phyloP scores from a whole-genome alignment of 768 basidiomycete genomes.

The Mycena albidolilacea region DNA sequence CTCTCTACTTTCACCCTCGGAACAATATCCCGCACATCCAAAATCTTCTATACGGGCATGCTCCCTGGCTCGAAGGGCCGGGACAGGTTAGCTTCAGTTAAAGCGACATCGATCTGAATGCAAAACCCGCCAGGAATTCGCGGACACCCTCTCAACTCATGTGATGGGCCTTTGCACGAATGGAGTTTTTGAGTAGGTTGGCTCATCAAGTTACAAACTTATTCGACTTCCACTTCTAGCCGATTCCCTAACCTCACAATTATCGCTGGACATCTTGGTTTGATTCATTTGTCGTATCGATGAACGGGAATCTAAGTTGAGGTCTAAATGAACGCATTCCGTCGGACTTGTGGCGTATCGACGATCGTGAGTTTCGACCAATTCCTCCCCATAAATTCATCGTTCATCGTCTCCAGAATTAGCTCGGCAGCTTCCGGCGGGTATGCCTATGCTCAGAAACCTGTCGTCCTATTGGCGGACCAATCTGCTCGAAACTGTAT shows the following conservation, averaged over 20 bases:
- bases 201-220: no score
- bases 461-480: conserved; percentile 55
- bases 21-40: conserved; percentile 48
- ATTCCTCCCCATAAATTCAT: background rate
- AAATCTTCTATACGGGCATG: conserved; percentile 49
- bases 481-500: conserved; percentile 58
- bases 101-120: background rate
- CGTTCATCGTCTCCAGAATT: conserved; percentile 46
- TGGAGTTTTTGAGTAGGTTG: conserved; percentile 56
- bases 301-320: background rate
- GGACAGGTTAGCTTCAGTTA: conserved; percentile 32
- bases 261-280: conserved; percentile 59
- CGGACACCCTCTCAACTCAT: conserved; percentile 57
- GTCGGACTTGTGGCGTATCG: conserved; percentile 58
- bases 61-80: conserved; percentile 52
- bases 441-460: conserved; percentile 57
- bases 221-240: conserved; percentile 38
- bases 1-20: conserved; percentile 57
- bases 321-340: conserved; percentile 53
- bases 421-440: conserved; percentile 43
- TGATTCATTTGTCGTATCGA: background rate
- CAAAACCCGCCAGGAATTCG: conserved; percentile 48
- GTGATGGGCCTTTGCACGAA: conserved; percentile 57
- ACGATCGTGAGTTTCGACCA: conserved; percentile 51
- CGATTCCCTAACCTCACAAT: conserved; percentile 58